phyloP scores from a whole-genome alignment of 305 asterid species.

The Fraxinus xanthoxyloides region DNA sequence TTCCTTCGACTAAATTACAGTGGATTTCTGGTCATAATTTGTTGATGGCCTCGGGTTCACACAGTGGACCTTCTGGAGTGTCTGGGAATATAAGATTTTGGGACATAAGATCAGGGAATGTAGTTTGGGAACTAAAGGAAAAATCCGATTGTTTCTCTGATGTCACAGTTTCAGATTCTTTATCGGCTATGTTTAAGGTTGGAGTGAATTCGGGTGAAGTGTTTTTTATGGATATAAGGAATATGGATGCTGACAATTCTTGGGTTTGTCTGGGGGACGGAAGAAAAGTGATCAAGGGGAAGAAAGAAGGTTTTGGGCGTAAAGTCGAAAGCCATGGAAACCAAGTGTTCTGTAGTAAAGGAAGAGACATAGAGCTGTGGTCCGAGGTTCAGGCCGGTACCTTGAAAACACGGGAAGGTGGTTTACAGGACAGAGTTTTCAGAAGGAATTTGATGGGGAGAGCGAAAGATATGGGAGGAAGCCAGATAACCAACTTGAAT shows the following conservation, averaged over 20 bases:
- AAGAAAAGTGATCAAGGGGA: constrained; percentile 59
- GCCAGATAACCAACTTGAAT: constrained; percentile 45
- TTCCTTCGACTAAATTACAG: constrained; percentile 78
- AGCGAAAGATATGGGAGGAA: constrained; percentile 63
- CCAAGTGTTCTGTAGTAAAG: constrained; percentile 74
- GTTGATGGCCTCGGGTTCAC: constrained; percentile 95
- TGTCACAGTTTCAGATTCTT: constrained; percentile 51
- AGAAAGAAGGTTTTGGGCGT: constrained; percentile 78
- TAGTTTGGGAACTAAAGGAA: constrained; percentile 66
- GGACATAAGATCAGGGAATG: constrained; percentile 77
- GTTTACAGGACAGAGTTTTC: constrained; percentile 42
- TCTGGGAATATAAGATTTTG: constrained; percentile 71
- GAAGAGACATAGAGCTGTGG: constrained; percentile 74
- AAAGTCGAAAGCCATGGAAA: constrained; percentile 69
- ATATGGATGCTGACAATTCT: constrained; percentile 36
- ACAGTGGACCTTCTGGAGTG: constrained; percentile 84
- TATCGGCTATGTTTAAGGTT: constrained; percentile 61
- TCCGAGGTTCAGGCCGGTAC: constrained; percentile 60
- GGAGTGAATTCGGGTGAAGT: constrained; percentile 82
- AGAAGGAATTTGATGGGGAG: constrained; percentile 78
- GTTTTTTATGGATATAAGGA: constrained; percentile 66
- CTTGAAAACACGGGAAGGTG: constrained; percentile 11
- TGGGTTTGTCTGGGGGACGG: constrained; percentile 77
- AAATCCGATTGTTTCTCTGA: constrained; percentile 82
- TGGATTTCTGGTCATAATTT: constrained; percentile 68